Conservation (phyloP, 352 stramenopile species). For the Pythium phragmiticola region DNA sequence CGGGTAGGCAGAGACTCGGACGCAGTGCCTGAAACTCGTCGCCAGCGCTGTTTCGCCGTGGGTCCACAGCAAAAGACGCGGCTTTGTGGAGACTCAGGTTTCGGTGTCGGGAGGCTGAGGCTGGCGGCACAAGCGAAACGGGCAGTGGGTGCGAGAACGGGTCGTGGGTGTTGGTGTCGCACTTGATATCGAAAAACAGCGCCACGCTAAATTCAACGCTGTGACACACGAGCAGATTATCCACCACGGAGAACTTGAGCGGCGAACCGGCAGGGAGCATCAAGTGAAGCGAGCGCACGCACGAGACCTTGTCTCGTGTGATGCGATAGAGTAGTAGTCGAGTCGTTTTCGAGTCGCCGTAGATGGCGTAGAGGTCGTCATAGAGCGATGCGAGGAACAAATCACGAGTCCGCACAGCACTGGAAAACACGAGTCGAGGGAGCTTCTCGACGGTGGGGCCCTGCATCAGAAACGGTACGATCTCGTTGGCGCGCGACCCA, state of each 20-base stretch:
- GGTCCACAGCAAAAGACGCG: slow-evolving; percentile 3
- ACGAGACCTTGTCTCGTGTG: slow-evolving; percentile 57
- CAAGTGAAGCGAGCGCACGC: slow-evolving; percentile 71
- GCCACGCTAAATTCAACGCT: slow-evolving; percentile 79
- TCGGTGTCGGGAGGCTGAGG: not conserved
- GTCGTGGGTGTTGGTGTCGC: slow-evolving; percentile 48
- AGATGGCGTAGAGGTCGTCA: slow-evolving; percentile 62
- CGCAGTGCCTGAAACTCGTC: not conserved
- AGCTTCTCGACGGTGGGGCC: slow-evolving; percentile 64
- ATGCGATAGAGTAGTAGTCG: slow-evolving; percentile 79
- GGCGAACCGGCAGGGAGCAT: slow-evolving; percentile 58
- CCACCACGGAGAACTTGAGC: slow-evolving; percentile 73
- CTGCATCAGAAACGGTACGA: slow-evolving; percentile 68
- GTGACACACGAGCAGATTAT: slow-evolving; percentile 83
- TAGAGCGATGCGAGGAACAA: slow-evolving; percentile 71
- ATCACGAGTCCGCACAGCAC: slow-evolving; percentile 45
- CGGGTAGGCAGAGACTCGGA: not conserved
- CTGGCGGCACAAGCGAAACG: slow-evolving; percentile 45
- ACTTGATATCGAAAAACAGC: slow-evolving; percentile 80
- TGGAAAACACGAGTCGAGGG: slow-evolving; percentile 70
- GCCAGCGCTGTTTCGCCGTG: not conserved
- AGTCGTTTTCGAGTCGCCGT: slow-evolving; percentile 49
- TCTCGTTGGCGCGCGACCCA: slow-evolving; percentile 71
- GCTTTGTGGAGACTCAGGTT: not conserved
- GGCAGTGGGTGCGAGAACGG: slow-evolving; percentile 74